Evolutionary conservation across 371 early-diverging fungal species (phyloP).

Genomic region (Thermomucor indicae-seudaticae): DNA sequence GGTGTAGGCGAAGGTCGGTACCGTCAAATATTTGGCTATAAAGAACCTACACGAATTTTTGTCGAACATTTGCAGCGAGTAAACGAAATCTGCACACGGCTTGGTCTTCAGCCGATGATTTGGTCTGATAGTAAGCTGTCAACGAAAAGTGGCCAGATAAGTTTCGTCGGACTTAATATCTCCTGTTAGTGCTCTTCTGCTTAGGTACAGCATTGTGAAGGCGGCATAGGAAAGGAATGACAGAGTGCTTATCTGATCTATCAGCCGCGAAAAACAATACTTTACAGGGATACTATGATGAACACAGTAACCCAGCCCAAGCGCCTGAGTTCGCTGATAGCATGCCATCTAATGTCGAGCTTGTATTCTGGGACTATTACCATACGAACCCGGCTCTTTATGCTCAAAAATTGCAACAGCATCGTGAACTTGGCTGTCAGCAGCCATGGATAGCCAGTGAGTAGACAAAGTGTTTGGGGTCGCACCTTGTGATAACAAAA

Average conservation of each 20-base stretch:
- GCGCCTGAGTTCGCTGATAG: conserved; percentile 48
- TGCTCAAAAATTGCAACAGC: conserved; percentile 72
- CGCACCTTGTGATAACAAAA: neutral
- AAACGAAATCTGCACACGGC: conserved; percentile 59
- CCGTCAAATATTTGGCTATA: conserved; percentile 67
- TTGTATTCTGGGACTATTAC: conserved; percentile 89
- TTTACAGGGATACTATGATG: conserved; percentile 77
- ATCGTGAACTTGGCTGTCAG: conserved; percentile 73
- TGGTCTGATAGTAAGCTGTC: conserved; percentile 83
- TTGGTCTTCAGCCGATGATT: conserved; percentile 71
- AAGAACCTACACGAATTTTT: conserved; percentile 73
- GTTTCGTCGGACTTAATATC: neutral
- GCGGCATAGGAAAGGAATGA: too few species aligned
- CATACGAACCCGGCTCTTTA: conserved; percentile 71
- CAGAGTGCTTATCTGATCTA: too few species aligned
- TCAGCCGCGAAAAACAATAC: conserved; percentile 74
- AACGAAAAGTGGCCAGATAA: neutral
- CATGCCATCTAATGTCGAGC: conserved; percentile 66
- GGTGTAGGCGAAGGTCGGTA: conserved; percentile 85
- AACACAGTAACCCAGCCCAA: conserved; percentile 51
- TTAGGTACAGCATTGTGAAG: conserved; percentile 43
- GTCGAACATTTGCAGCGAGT: conserved; percentile 73
- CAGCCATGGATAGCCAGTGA: conserved; percentile 77
- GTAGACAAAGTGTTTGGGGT: neutral
- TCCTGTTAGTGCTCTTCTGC: conserved; percentile 57